A percentile compares a stretch with the other conserved stretches of the same genome.
Conservation (phyloP, 768 basidiomycete genomes). For the Boletus bicolor region DNA sequence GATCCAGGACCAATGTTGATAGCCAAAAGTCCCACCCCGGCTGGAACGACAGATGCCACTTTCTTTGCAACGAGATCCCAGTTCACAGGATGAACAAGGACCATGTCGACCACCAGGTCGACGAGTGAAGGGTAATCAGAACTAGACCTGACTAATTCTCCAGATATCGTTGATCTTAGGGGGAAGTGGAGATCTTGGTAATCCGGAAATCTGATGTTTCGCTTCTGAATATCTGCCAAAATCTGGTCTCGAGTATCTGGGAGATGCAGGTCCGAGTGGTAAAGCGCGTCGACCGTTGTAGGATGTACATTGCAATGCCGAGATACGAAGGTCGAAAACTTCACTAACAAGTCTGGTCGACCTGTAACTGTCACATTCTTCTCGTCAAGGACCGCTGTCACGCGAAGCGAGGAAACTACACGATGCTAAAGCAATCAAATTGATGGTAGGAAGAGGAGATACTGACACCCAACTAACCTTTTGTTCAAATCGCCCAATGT, state of each 20-base stretch:
- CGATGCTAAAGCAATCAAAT: constrained; percentile 9
- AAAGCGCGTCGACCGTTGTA: constrained; percentile 49
- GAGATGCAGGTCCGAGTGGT: constrained; percentile 41
- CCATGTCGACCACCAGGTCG: constrained; percentile 36
- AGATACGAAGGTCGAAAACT: constrained; percentile 40
- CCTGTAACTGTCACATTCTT: constrained; percentile 56
- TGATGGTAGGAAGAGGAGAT: background rate
- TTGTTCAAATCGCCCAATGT: constrained; percentile 24
- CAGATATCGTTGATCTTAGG: constrained; percentile 46
- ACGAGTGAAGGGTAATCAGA: constrained; percentile 31
- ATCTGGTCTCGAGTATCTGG: constrained; percentile 38
- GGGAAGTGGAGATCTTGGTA: constrained; percentile 46
- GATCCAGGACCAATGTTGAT: constrained; percentile 51
- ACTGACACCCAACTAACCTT: constrained; percentile 10
- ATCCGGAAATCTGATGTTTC: constrained; percentile 49
- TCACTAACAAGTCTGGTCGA: constrained; percentile 45
- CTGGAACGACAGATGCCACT: constrained; percentile 17
- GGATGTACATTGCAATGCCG: constrained; percentile 36
- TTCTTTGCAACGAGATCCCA: constrained; percentile 46
- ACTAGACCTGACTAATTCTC: constrained; percentile 32
- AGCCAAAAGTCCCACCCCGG: constrained; percentile 30
- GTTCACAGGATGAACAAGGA: constrained; percentile 49
- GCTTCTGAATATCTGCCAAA: constrained; percentile 40
- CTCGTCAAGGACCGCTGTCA: constrained; percentile 51
- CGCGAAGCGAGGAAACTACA: constrained; percentile 32